Conservation (phyloP, 2,329 filamentous ascomycete species). For the Tricladium varicosporioides region DNA sequence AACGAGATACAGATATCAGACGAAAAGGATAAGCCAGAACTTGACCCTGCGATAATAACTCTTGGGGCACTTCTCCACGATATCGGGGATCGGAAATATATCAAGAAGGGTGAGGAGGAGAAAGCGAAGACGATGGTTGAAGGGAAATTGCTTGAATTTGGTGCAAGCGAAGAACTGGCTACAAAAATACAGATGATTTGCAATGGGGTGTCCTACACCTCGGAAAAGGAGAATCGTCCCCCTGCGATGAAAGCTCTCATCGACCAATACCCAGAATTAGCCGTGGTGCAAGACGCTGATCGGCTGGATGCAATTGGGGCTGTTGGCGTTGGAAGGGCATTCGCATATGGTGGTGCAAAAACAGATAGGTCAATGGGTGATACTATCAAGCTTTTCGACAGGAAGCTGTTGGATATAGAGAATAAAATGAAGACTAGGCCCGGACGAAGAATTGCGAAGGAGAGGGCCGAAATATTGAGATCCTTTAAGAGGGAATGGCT, state of each 20-base stretch:
- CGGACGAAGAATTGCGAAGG: slow-evolving; percentile 49
- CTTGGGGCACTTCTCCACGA: slow-evolving; percentile 79
- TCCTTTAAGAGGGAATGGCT: slow-evolving; percentile 54
- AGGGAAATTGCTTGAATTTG: slow-evolving; percentile 53
- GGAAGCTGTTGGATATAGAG: slow-evolving; percentile 62
- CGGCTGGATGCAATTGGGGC: slow-evolving; percentile 88
- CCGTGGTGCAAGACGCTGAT: slow-evolving; percentile 88
- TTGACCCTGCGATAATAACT: slow-evolving; percentile 57
- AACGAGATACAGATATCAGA: slow-evolving; percentile 46
- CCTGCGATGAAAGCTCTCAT: slow-evolving; percentile 56
- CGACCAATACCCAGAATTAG: slow-evolving; percentile 67
- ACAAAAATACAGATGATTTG: slow-evolving; percentile 69
- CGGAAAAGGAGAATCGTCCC: slow-evolving; percentile 63
- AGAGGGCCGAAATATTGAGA: slow-evolving; percentile 49
- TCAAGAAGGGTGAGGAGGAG: slow-evolving; percentile 46
- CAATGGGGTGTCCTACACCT: slow-evolving; percentile 73
- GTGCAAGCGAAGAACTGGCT: slow-evolving; percentile 58
- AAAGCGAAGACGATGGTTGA: slow-evolving; percentile 48
- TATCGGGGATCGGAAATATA: slow-evolving; percentile 79
- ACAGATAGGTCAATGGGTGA: slow-evolving; percentile 52
- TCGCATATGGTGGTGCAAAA: slow-evolving; percentile 72
- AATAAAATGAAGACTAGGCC: slow-evolving; percentile 60
- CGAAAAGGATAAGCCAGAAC: slow-evolving; percentile 25
- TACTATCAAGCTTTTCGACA: slow-evolving; percentile 69
- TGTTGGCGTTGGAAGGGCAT: slow-evolving; percentile 75